Conservation (phyloP, 495 filamentous ascomycete species). For the Acidomyces sp. region DNA sequence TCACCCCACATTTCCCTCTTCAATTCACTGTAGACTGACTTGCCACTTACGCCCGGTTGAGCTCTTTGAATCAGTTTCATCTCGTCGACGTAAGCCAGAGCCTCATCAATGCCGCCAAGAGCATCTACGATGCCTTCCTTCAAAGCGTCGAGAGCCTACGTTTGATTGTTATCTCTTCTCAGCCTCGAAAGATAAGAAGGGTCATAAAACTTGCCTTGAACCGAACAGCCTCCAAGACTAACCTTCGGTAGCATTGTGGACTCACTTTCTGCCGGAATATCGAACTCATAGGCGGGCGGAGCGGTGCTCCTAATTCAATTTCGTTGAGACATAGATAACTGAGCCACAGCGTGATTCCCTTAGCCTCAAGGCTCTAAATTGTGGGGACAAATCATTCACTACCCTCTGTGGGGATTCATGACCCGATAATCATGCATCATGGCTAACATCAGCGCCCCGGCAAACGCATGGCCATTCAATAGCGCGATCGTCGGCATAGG, state of each 20-base stretch:
- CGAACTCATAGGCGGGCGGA: conserved; percentile 56
- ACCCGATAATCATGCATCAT: conserved; percentile 63
- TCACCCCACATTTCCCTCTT: conserved; percentile 20
- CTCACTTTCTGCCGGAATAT: conserved; percentile 59
- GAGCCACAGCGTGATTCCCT: too few relatives aligned
- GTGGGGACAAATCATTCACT: too few relatives aligned
- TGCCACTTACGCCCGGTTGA: conserved; percentile 6
- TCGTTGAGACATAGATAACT: conserved; percentile 70
- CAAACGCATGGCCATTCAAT: conserved; percentile 71
- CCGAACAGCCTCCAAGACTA: conserved; percentile 57
- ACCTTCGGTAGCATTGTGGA: conserved; percentile 41
- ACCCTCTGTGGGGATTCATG: conserved; percentile 52
- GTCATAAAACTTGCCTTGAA: conserved; percentile 29
- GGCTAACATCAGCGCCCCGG: conserved; percentile 64
- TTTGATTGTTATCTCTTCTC: too few relatives aligned
- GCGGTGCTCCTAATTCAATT: conserved; percentile 59
- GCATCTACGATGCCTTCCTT: conserved; percentile 55
- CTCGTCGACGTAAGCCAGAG: conserved; percentile 41
- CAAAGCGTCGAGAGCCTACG: conserved; percentile 40
- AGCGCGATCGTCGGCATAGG: conserved; percentile 74
- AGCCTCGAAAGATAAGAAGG: background rate
- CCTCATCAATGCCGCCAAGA: conserved; percentile 49
- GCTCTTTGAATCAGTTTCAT: conserved; percentile 24
- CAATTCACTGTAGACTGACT: conserved; percentile 10
- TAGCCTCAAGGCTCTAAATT: too few relatives aligned